Conservation (phyloP, 306 rosid genomes). For the Spatholobus suberectus region DNA sequence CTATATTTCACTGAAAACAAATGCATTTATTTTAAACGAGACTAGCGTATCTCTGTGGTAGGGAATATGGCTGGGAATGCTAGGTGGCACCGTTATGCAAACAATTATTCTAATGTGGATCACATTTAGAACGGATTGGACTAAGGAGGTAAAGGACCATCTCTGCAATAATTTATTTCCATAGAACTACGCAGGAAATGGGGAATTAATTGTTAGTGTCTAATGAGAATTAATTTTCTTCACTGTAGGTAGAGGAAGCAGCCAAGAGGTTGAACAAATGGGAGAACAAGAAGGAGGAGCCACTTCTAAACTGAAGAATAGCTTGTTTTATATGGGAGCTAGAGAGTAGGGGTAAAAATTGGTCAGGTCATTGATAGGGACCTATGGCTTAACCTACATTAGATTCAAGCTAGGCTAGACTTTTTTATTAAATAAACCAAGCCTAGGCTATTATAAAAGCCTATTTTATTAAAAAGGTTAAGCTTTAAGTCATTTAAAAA, state of each 20-base stretch:
- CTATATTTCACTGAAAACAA: no score
- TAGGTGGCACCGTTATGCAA: constrained; percentile 69
- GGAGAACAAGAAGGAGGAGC: constrained; percentile 48
- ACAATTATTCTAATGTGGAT: constrained; percentile 66
- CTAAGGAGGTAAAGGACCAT: constrained; percentile 57
- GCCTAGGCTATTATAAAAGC: no score
- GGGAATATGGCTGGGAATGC: constrained; percentile 89
- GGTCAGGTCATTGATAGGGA: no score
- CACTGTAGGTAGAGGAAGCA: constrained; percentile 64
- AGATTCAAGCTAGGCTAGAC: no score
- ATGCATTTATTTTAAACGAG: not conserved
- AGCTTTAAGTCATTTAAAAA: no score
- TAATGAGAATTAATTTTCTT: not conserved
- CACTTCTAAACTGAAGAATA: constrained; percentile 23
- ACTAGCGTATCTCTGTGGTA: no score
- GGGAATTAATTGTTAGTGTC: not conserved
- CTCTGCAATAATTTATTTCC: not conserved
- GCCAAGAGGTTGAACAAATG: constrained; percentile 60
- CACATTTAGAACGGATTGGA: constrained; percentile 74
- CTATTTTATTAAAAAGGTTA: no score
- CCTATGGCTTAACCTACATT: no score
- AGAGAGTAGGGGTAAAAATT: no score
- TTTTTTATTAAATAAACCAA: no score
- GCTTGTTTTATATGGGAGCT: not conserved
- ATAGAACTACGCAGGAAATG: not conserved